A percentile compares a stretch with the other conserved stretches of the same genome.
phyloP scores from a whole-genome alignment of 345 rosid species.

The Brassica incana region DNA sequence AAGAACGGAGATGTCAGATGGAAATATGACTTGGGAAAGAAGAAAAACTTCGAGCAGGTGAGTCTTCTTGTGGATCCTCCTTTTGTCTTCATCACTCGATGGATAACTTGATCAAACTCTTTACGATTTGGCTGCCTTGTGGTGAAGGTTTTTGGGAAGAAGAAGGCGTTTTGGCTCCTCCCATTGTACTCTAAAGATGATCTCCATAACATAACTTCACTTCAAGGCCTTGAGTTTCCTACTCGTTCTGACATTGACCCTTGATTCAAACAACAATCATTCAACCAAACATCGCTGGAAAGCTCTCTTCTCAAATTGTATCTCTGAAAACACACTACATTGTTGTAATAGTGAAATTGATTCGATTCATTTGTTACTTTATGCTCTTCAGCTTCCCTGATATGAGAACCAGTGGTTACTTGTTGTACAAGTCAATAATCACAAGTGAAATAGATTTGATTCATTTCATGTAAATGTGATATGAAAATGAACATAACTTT shows the following conservation, averaged over 20 bases:
- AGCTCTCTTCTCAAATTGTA: neutral
- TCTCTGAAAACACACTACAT: neutral
- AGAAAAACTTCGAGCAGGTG: conserved; percentile 88
- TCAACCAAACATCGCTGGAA: neutral
- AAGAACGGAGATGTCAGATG: conserved; percentile 72
- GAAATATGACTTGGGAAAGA: conserved; percentile 86
- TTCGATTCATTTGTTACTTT: conserved; percentile 18
- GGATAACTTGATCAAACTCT: neutral
- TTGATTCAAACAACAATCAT: conserved; percentile 31
- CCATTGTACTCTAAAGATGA: conserved; percentile 81
- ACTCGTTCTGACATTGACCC: conserved; percentile 55
- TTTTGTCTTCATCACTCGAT: conserved; percentile 9
- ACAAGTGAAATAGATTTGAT: neutral
- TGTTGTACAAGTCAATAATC: neutral
- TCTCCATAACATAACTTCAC: conserved; percentile 58
- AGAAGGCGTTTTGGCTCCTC: conserved; percentile 66
- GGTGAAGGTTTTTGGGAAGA: conserved; percentile 83
- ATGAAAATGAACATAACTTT: neutral
- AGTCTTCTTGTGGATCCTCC: neutral
- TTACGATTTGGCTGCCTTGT: neutral
- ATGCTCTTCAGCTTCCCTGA: neutral
- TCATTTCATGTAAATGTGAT: too few relatives aligned
- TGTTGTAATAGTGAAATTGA: conserved; percentile 20
- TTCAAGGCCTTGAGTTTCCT: conserved; percentile 79
- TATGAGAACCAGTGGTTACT: neutral